Conservation (phyloP, 257 asterid genomes). For the Petunia axillaris region DNA sequence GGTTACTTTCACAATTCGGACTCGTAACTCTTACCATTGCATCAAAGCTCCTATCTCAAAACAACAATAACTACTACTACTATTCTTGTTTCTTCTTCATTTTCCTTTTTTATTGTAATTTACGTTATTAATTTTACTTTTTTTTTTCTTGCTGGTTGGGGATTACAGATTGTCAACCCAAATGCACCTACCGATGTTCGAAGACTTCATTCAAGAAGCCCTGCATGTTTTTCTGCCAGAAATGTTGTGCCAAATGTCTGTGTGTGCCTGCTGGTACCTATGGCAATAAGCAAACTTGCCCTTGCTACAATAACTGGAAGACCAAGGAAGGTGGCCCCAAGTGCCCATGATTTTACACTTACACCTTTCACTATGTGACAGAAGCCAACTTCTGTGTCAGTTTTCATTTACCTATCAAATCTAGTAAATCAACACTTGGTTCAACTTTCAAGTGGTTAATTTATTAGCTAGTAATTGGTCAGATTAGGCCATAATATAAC, state of each 20-base stretch:
- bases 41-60: no score
- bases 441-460: conserved; percentile 17
- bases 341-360: conserved; percentile 21
- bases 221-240: conserved; percentile 28
- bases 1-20: background rate
- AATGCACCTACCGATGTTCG: conserved; percentile 17
- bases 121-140: background rate
- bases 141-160: background rate
- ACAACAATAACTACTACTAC: no score
- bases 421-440: conserved; percentile 10
- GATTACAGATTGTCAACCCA: conserved; percentile 21
- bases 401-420: background rate
- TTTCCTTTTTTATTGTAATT: background rate
- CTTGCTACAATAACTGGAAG: conserved; percentile 32
- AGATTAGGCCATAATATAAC: background rate
- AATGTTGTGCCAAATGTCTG: conserved; percentile 22
- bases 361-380: background rate
- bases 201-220: conserved; percentile 24
- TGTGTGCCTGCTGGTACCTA: conserved; percentile 30
- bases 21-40: background rate
- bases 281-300: conserved; percentile 27
- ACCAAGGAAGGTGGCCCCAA: conserved; percentile 30
- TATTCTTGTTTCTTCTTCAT: no score
- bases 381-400: background rate
- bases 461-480: background rate